These are phyloP conservation scores for Rhizopus arrhizus DNA, from an alignment of 371 early-diverging fungal genomes.

Conservation along the genomic window DNA sequence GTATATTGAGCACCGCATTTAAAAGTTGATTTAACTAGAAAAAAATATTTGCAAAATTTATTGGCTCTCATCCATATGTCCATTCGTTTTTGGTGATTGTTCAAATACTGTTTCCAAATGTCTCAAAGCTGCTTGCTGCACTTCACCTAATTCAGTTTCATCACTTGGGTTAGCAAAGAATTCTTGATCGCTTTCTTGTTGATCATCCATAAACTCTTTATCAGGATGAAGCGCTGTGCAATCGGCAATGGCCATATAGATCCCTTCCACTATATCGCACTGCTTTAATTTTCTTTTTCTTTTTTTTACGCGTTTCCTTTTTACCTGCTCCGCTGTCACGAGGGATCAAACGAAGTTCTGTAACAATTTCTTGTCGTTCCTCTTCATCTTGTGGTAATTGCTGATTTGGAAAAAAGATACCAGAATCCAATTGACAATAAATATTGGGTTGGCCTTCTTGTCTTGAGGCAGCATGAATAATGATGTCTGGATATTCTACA, in stretches of 20 bases:
- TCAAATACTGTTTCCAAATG: constrained; percentile 50
- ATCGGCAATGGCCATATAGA: constrained; percentile 73
- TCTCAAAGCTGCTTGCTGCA: constrained; percentile 51
- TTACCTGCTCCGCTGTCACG: constrained; percentile 63
- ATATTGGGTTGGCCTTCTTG: constrained; percentile 65
- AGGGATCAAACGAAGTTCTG: constrained; percentile 72
- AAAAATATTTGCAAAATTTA: too few species aligned
- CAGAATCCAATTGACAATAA: constrained; percentile 75
- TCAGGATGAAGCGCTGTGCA: constrained; percentile 81
- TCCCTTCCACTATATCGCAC: constrained; percentile 61
- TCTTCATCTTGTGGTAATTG: constrained; percentile 53
- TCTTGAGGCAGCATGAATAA: constrained; percentile 81
- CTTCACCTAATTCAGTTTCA: constrained; percentile 45
- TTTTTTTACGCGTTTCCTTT: constrained; percentile 15
- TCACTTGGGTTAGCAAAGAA: constrained; percentile 48
- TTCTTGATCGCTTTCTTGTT: constrained; percentile 47
- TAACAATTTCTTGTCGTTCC: constrained; percentile 57
- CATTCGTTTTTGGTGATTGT: constrained; percentile 14
- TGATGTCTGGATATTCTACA: constrained; percentile 74
- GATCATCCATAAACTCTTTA: constrained; percentile 47
- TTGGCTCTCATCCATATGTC: not conserved
- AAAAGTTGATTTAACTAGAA: too few species aligned
- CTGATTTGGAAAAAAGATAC: constrained; percentile 45
- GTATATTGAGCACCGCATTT: too few species aligned
- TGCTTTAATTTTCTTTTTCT: not conserved